Percentiles rank a stretch among this genome's conserved stretches.
Evolutionary conservation across 2,329 filamentous ascomycete genomes (phyloP).

Genomic region (Aspergillus sojae): DNA sequence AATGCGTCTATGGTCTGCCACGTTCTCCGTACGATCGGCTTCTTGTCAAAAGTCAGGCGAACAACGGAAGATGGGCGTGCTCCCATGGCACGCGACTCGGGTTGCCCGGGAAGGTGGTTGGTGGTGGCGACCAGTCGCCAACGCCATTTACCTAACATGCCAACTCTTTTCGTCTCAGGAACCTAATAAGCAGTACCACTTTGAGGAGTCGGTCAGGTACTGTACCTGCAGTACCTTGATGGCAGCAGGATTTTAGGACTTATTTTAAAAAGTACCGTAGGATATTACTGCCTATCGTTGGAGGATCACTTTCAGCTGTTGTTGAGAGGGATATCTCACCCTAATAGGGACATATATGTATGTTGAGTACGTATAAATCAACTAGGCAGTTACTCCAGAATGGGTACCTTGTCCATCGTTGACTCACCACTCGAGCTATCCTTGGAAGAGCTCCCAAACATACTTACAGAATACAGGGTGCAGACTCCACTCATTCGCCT

Average conservation of each 20-base stretch:
- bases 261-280: background rate
- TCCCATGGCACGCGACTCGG: constrained; percentile 12
- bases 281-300: background rate
- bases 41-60: constrained; percentile 10
- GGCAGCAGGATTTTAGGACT: background rate
- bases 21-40: constrained; percentile 3
- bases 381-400: background rate
- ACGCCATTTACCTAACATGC: background rate
- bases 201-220: background rate
- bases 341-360: background rate
- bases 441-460: constrained; percentile 1
- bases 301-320: background rate
- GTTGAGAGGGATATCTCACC: background rate
- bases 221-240: constrained; percentile 1
- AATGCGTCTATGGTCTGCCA: background rate
- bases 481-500: constrained; percentile 11
- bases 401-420: constrained; percentile 5
- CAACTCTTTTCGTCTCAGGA: background rate
- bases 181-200: background rate
- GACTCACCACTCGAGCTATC: constrained; percentile 9
- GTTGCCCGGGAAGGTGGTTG: constrained; percentile 1
- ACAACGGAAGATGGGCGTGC: constrained; percentile 4
- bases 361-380: background rate
- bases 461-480: constrained; percentile 7
- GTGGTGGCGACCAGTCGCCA: constrained; percentile 1